Evolutionary conservation across 2,329 filamentous ascomycete genomes (phyloP).

Genomic region (Talaromyces sp.): DNA sequence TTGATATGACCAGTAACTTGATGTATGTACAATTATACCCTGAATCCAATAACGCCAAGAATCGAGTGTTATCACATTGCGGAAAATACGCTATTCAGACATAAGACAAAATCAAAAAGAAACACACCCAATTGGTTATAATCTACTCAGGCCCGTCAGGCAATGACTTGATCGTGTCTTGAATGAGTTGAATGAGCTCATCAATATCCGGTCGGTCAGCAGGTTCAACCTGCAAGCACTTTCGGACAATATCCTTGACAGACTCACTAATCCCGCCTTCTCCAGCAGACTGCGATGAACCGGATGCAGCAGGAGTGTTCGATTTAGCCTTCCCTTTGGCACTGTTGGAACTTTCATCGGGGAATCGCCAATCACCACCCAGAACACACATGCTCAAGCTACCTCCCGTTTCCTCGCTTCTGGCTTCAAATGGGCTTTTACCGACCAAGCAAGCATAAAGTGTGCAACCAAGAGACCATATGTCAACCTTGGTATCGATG

Average conservation of each 20-base stretch:
- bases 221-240: slow-evolving; percentile 82
- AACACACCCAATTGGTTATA: neutral
- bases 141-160: slow-evolving; percentile 43
- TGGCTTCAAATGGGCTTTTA: slow-evolving; percentile 94
- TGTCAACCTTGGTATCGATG: slow-evolving; percentile 95
- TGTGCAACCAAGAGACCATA: slow-evolving; percentile 97
- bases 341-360: slow-evolving; percentile 69
- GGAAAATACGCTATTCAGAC: neutral
- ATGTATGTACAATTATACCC: neutral
- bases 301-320: slow-evolving; percentile 19
- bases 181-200: slow-evolving; percentile 75
- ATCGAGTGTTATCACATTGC: slow-evolving; percentile 1
- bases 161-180: slow-evolving; percentile 64
- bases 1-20: neutral
- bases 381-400: slow-evolving; percentile 88
- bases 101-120: neutral
- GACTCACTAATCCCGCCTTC: slow-evolving; percentile 63
- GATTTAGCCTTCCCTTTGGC: slow-evolving; percentile 57
- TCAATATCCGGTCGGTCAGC: slow-evolving; percentile 82
- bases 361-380: slow-evolving; percentile 94
- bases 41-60: neutral
- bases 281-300: neutral
- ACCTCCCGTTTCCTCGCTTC: slow-evolving; percentile 92
- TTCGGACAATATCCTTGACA: slow-evolving; percentile 82
- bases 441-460: slow-evolving; percentile 94